Percentiles rank a stretch among this genome's conserved stretches.
phyloP scores from a whole-genome alignment of 345 rosid genomes.

The Trapa incisa region DNA sequence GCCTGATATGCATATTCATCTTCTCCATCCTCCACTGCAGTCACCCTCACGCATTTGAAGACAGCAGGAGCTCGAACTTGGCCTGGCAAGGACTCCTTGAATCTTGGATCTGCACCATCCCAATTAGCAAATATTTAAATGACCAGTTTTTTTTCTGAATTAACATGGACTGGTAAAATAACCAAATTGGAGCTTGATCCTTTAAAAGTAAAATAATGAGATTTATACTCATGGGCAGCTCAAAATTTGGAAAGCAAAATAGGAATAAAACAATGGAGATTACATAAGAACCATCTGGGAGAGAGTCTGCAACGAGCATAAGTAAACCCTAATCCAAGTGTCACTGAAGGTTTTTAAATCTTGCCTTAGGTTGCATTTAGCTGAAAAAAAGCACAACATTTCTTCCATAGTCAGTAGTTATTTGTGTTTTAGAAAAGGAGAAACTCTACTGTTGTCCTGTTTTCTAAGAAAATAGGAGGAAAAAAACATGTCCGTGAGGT shows the following conservation, averaged over 20 bases:
- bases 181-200: neutral
- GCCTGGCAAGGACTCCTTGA: conserved; percentile 55
- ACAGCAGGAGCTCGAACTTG: conserved; percentile 82
- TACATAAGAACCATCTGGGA: neutral
- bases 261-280: too few species aligned
- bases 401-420: neutral
- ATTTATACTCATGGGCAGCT: neutral
- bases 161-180: too few species aligned
- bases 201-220: neutral
- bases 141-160: neutral
- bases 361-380: neutral
- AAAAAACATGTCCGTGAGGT: neutral
- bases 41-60: conserved; percentile 88
- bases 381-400: neutral
- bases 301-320: neutral
- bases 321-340: neutral
- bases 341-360: neutral
- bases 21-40: conserved; percentile 82
- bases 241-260: neutral
- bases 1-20: conserved; percentile 94
- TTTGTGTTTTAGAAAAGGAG: neutral
- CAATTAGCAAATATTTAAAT: neutral
- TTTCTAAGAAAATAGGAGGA: neutral
- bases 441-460: neutral
- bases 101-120: conserved; percentile 38